phyloP scores from a whole-genome alignment of 2,329 filamentous ascomycete genomes.

The Pseudogymnoascus sp. region DNA sequence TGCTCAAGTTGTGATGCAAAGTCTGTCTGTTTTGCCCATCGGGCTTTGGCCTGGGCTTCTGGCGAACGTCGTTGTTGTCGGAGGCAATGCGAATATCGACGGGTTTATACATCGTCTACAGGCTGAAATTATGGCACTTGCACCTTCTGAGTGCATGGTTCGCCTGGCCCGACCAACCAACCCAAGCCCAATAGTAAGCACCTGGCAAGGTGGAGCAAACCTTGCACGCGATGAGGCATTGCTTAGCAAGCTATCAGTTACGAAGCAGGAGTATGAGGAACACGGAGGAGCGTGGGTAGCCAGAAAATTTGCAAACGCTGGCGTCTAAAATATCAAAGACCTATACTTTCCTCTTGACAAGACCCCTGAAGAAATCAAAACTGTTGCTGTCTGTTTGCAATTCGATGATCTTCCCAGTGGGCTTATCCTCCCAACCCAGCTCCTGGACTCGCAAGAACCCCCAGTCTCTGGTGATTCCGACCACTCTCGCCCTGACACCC shows the following conservation, averaged over 20 bases:
- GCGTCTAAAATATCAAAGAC: slow-evolving; percentile 4
- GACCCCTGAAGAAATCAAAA: slow-evolving; percentile 91
- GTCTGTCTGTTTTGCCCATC: slow-evolving; percentile 64
- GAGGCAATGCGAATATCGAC: slow-evolving; percentile 70
- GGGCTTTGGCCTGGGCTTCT: slow-evolving; percentile 76
- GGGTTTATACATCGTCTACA: slow-evolving; percentile 77
- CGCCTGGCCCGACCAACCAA: slow-evolving; percentile 53
- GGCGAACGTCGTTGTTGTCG: slow-evolving; percentile 81
- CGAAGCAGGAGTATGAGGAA: slow-evolving; percentile 84
- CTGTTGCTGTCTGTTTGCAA: slow-evolving; percentile 96
- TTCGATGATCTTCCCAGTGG: slow-evolving; percentile 70
- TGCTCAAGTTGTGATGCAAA: slow-evolving; percentile 73
- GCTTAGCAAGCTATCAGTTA: slow-evolving; percentile 62
- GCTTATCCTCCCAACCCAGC: slow-evolving; percentile 59
- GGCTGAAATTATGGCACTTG: slow-evolving; percentile 60
- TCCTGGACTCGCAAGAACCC: slow-evolving; percentile 81
- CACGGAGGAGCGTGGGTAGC: slow-evolving; percentile 67
- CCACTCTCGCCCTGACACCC: slow-evolving; percentile 63
- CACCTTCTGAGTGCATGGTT: slow-evolving; percentile 70
- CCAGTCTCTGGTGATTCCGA: slow-evolving; percentile 88
- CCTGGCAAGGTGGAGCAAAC: slow-evolving; percentile 77
- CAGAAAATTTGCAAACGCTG: slow-evolving; percentile 50
- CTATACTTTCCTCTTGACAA: slow-evolving; percentile 63
- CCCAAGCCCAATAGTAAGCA: slow-evolving; percentile 56
- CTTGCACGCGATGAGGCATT: slow-evolving; percentile 60